These are phyloP conservation scores for Echeveria elegans DNA, from an alignment of 164 flowering plant species.

Conservation along the genomic window DNA sequence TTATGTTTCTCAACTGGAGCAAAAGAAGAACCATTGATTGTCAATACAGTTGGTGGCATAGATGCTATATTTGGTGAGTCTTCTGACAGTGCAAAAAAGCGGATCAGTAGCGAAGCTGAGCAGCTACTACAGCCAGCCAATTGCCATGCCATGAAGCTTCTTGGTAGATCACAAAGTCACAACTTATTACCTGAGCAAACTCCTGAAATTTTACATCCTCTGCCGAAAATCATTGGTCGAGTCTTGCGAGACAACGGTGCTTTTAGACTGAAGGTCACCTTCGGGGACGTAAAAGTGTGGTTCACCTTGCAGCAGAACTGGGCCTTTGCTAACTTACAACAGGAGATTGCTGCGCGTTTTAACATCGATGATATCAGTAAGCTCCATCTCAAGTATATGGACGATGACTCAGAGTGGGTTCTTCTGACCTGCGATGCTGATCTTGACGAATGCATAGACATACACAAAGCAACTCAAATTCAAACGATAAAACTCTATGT, in stretches of 20 bases:
- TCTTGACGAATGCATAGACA: slow-evolving; percentile 63
- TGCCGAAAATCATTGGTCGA: slow-evolving; percentile 14
- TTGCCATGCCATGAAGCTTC: slow-evolving; percentile 31
- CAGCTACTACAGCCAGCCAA: slow-evolving; percentile 23
- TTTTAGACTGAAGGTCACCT: slow-evolving; percentile 48
- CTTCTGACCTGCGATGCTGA: slow-evolving; percentile 80
- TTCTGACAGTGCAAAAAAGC: slow-evolving; percentile 23
- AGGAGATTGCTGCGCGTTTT: slow-evolving; percentile 53
- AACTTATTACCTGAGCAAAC: slow-evolving; percentile 28
- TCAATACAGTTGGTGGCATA: slow-evolving; percentile 16
- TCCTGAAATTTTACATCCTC: slow-evolving; percentile 22
- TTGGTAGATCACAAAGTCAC: slow-evolving; percentile 50
- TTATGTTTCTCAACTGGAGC: slow-evolving; percentile 37
- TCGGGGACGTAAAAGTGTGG: slow-evolving; percentile 58
- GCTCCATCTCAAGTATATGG: slow-evolving; percentile 64
- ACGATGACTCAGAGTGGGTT: slow-evolving; percentile 84
- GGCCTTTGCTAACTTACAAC: slow-evolving; percentile 45
- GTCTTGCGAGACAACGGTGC: slow-evolving; percentile 18
- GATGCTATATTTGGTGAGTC: slow-evolving; percentile 15
- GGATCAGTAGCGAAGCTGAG: slow-evolving; percentile 41
- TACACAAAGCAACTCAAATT: slow-evolving; percentile 30
- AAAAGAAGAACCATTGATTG: slow-evolving; percentile 17
- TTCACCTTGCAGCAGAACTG: slow-evolving; percentile 51
- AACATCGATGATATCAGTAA: slow-evolving; percentile 32
- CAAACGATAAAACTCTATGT: slow-evolving; percentile 46